These are phyloP conservation scores for Sclerotinia minor DNA, from an alignment of 2,329 filamentous ascomycete genomes.

Conservation along the genomic window DNA sequence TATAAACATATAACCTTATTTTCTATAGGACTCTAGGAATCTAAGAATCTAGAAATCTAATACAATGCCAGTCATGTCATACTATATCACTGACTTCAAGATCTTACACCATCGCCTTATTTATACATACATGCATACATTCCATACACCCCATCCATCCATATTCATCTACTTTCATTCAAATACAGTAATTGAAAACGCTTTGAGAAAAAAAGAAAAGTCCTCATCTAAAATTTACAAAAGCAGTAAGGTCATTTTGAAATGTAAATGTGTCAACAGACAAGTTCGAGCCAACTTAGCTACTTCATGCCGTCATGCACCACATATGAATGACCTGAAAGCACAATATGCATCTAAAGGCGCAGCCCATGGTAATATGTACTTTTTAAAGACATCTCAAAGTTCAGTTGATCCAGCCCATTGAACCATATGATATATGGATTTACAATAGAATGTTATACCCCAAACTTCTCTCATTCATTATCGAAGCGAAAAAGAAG, in stretches of 20 bases:
- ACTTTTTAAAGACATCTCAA: conserved; percentile 7
- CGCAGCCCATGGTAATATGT: conserved; percentile 4
- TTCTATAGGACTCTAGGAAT: too few relatives aligned
- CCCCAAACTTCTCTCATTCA: conserved; percentile 17
- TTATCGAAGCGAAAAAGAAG: conserved; percentile 22
- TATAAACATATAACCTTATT: too few relatives aligned
- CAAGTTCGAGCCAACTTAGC: neutral
- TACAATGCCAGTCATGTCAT: too few relatives aligned
- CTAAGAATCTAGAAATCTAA: too few relatives aligned
- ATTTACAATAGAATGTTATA: conserved; percentile 18
- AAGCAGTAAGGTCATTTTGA: neutral
- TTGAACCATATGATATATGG: neutral
- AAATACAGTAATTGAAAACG: neutral
- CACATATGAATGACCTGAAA: neutral
- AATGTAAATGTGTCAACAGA: neutral
- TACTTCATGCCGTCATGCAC: neutral
- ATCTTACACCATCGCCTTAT: neutral
- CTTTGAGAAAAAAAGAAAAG: neutral
- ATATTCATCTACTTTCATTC: neutral
- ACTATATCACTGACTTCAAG: neutral
- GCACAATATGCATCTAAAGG: conserved; percentile 2
- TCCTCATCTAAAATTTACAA: conserved; percentile 1
- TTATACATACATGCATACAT: conserved; percentile 4
- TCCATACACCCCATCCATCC: neutral
- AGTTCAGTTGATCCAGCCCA: conserved; percentile 14